A percentile compares a stretch with the other conserved stretches of the same genome.
These are phyloP conservation scores for Aspergillus ellipticus DNA, from an alignment of 495 filamentous ascomycete species.

Conservation along the genomic window DNA sequence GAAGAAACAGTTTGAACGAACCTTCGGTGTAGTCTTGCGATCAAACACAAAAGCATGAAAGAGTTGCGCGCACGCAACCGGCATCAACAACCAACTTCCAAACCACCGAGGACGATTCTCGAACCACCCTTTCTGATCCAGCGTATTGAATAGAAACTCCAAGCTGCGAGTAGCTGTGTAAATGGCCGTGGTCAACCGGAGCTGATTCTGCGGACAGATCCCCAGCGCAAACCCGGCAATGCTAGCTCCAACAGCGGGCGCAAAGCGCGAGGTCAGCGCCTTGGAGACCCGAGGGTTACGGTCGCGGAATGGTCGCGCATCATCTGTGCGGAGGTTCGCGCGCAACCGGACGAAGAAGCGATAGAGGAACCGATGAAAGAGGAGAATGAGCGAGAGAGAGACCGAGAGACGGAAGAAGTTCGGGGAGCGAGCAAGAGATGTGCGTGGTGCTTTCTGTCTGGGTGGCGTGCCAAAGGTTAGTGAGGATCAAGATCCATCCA, in stretches of 20 bases:
- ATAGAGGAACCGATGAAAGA: conserved; percentile 84
- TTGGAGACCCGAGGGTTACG: conserved; percentile 74
- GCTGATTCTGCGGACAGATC: conserved; percentile 70
- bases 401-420: conserved; percentile 75
- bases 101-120: conserved; percentile 81
- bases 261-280: conserved; percentile 73
- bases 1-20: conserved; percentile 16
- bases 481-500: not conserved
- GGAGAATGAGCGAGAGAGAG: conserved; percentile 75
- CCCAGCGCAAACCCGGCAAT: conserved; percentile 78
- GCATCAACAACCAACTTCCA: conserved; percentile 95
- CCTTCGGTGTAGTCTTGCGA: conserved; percentile 75
- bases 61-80: conserved; percentile 84
- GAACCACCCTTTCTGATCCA: conserved; percentile 77
- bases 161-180: conserved; percentile 73
- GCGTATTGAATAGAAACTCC: conserved; percentile 81
- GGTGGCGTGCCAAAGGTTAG: not conserved
- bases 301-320: conserved; percentile 70
- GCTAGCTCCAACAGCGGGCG: conserved; percentile 84
- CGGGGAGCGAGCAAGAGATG: conserved; percentile 60
- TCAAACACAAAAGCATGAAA: conserved; percentile 92
- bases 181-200: conserved; percentile 75
- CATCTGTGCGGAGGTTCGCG: conserved; percentile 67
- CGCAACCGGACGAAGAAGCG: conserved; percentile 85
- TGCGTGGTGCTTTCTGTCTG: conserved; percentile 39